Evolutionary conservation across 352 stramenopile genomes (phyloP).

Genomic region (Halophytophthora polymorphica): DNA sequence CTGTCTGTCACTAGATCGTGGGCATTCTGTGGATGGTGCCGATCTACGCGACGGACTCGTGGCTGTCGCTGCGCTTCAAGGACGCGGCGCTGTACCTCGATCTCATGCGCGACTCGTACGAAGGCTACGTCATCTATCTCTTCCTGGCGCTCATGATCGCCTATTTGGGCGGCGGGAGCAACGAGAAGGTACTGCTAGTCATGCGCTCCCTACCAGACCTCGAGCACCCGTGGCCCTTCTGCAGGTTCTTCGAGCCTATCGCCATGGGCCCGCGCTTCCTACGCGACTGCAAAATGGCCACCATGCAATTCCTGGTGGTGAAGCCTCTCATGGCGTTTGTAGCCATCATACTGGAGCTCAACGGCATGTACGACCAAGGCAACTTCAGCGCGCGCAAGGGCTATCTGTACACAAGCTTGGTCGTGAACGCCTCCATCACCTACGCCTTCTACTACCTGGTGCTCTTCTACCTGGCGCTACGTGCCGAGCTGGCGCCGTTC

Average conservation of each 20-base stretch:
- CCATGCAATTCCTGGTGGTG: constrained; percentile 96
- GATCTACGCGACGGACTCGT: constrained; percentile 97
- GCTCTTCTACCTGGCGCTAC: constrained; percentile 95
- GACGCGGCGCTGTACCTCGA: constrained; percentile 89
- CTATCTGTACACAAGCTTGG: constrained; percentile 92
- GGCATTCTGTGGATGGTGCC: constrained; percentile 98
- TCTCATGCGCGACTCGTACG: constrained; percentile 96
- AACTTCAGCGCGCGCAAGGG: constrained; percentile 80
- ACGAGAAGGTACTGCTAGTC: constrained; percentile 67
- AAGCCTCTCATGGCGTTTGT: constrained; percentile 91
- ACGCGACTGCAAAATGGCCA: constrained; percentile 92
- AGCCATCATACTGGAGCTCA: constrained; percentile 82
- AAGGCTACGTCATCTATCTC: constrained; percentile 98
- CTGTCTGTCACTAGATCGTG: constrained; percentile 81
- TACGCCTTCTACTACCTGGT: constrained; percentile 97
- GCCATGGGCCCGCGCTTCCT: constrained; percentile 88
- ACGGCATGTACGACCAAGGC: constrained; percentile 79
- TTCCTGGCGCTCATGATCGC: constrained; percentile 97
- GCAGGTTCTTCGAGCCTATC: constrained; percentile 56
- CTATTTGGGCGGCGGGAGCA: constrained; percentile 91
- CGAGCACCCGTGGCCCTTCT: constrained; percentile 76
- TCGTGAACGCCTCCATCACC: constrained; percentile 96
- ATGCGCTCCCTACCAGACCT: constrained; percentile 60
- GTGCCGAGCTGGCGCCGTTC: constrained; percentile 88
- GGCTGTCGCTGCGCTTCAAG: constrained; percentile 96